Evolutionary conservation across 139 green algal species (phyloP).

Genomic region (Picochlorum sp.): DNA sequence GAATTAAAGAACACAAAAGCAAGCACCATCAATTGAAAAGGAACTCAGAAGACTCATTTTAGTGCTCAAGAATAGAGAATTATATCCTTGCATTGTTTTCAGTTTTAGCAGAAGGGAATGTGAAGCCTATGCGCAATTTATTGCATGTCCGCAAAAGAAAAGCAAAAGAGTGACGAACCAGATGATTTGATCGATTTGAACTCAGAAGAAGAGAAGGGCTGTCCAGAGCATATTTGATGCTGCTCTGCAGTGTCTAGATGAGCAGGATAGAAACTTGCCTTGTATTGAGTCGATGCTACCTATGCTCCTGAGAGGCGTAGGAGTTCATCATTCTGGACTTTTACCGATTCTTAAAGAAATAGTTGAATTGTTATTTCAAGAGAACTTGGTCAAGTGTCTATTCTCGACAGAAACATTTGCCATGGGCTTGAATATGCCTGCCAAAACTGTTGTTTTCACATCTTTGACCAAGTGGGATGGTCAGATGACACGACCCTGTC

Average conservation of each 20-base stretch:
- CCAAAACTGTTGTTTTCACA: constrained; percentile 86
- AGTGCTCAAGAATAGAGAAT: constrained; percentile 41
- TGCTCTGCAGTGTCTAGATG: constrained; percentile 62
- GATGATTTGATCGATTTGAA: constrained; percentile 46
- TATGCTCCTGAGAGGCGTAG: constrained; percentile 80
- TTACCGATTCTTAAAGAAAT: constrained; percentile 96
- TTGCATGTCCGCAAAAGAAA: constrained; percentile 1
- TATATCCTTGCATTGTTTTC: constrained; percentile 92
- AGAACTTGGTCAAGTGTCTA: constrained; percentile 54
- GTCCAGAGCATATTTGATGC: constrained; percentile 60
- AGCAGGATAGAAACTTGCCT: constrained; percentile 75
- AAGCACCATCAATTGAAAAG: constrained; percentile 8
- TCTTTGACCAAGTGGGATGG: constrained; percentile 88
- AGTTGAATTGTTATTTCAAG: constrained; percentile 96
- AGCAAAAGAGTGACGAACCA: background rate
- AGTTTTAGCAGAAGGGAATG: constrained; percentile 66
- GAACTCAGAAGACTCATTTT: constrained; percentile 52
- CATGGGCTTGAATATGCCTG: constrained; percentile 99
- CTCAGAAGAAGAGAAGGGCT: constrained; percentile 31
- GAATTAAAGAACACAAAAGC: background rate
- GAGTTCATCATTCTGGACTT: constrained; percentile 88
- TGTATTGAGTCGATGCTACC: constrained; percentile 65
- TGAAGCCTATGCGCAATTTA: constrained; percentile 3
- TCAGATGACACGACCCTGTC: constrained; percentile 41
- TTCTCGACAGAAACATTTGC: constrained; percentile 95